Percentiles rank a stretch among this genome's conserved stretches.
Evolutionary conservation across 2,329 filamentous ascomycete genomes (phyloP).

Genomic region (Diaporthe velutina): DNA sequence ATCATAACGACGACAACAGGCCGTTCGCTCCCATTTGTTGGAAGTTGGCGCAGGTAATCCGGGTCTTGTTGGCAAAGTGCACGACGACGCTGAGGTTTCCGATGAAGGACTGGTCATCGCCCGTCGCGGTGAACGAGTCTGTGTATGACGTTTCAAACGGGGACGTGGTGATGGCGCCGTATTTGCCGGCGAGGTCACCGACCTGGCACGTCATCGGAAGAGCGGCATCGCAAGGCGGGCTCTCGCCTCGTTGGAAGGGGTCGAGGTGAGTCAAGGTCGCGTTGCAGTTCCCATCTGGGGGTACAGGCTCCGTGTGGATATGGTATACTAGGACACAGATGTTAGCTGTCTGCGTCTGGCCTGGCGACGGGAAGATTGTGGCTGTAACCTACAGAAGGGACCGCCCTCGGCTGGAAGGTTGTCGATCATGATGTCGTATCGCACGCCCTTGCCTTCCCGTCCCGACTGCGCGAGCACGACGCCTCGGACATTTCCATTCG

Average conservation of each 20-base stretch:
- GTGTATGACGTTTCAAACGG: constrained; percentile 54
- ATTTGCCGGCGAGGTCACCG: constrained; percentile 82
- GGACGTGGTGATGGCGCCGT: constrained; percentile 69
- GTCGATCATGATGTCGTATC: constrained; percentile 47
- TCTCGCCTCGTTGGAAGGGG: constrained; percentile 75
- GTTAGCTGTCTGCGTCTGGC: constrained; percentile 38
- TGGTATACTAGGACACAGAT: constrained; percentile 71
- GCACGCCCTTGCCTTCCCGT: constrained; percentile 47
- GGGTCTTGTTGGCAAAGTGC: constrained; percentile 74
- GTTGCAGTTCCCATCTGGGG: constrained; percentile 78
- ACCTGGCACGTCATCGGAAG: constrained; percentile 77
- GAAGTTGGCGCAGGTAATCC: constrained; percentile 76
- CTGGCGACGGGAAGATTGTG: not conserved
- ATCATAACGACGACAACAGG: not conserved
- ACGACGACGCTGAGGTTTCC: constrained; percentile 75
- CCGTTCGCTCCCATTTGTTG: constrained; percentile 36
- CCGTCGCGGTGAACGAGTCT: constrained; percentile 69
- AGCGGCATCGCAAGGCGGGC: constrained; percentile 68
- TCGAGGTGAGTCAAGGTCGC: constrained; percentile 77
- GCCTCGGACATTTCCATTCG: constrained; percentile 41
- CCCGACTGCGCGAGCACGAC: constrained; percentile 45
- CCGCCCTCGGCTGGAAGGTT: constrained; percentile 50
- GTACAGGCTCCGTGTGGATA: constrained; percentile 75
- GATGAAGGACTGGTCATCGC: constrained; percentile 66
- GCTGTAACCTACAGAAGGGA: constrained; percentile 48